Evolutionary conservation across 441 rosid genomes (phyloP), one percentile per base, ranked within the genome.

Genomic region (Populus hybrid): DNA sequence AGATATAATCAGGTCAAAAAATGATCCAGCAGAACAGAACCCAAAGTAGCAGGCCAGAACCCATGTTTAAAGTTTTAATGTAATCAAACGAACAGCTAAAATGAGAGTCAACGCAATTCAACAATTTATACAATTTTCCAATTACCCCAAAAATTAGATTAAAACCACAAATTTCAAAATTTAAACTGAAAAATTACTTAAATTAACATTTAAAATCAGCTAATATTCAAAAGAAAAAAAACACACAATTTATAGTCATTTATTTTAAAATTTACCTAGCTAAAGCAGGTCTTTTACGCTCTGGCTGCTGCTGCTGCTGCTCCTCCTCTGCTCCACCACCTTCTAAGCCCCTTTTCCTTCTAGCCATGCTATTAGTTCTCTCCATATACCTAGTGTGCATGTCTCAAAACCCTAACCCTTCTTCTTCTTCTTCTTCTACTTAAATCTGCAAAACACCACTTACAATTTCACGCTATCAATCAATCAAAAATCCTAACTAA

Each of bases 211-310:
- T 69, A 69, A 40, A n/a, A 68, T 46, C 34, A 38, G 34, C 18
- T 61, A 32, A 32, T 30, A 75, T 24, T 72, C 23, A 18, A 68
- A 77, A 24, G 24, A 42, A 70, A 64, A 42, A 20, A 26, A 11
- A 65, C 0, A 63, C 14, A 18, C 30, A 32, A 69, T 65, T 24
- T 28, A 65, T 23, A 10, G 61, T 18, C 3, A 16, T 54, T 1
- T 54, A 5, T 54, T 16, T 54, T 18, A 16, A 54, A 66, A 63
- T 18, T 70, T 72, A 93, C 99, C 97, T 95, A 78, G 99, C 95
- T 71, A 97, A 88, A 81, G 99, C 99, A 24, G 98, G 99, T 3
- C 98, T 92, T 73, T 97, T 95, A 12, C 92, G 84, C 79, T 93
- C 99, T 28, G 98, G 94, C 82, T 88, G 90, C 84, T 88, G 88